These are phyloP conservation scores for Endocalyx cinctus DNA, from an alignment of 2,329 filamentous ascomycete species.

Conservation along the genomic window DNA sequence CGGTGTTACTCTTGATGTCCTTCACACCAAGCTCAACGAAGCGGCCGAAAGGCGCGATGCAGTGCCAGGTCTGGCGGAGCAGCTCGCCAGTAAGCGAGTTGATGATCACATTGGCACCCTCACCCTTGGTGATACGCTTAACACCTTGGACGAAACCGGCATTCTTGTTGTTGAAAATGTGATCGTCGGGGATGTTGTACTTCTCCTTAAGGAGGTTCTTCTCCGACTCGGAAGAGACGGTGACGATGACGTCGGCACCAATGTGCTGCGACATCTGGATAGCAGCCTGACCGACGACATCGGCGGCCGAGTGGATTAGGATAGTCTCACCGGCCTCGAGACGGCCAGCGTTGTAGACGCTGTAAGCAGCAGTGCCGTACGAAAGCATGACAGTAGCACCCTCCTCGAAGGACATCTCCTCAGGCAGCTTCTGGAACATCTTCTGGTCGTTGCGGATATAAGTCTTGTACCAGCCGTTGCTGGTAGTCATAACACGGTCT, in stretches of 20 bases:
- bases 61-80: conserved; percentile 24
- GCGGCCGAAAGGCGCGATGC: conserved; percentile 22
- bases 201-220: conserved; percentile 21
- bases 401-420: conserved; percentile 22
- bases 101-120: conserved; percentile 20
- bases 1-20: conserved; percentile 24
- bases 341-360: conserved; percentile 21
- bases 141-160: conserved; percentile 22
- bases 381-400: conserved; percentile 22
- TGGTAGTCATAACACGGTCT: conserved; percentile 20
- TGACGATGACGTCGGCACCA: conserved; percentile 20
- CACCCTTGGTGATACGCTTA: conserved; percentile 20
- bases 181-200: conserved; percentile 18
- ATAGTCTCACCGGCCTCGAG: conserved; percentile 22
- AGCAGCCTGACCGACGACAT: conserved; percentile 20
- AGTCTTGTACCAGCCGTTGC: conserved; percentile 21
- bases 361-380: conserved; percentile 21
- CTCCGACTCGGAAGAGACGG: conserved; percentile 21
- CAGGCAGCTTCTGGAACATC: conserved; percentile 23
- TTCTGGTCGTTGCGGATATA: conserved; percentile 21
- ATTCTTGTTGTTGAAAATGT: conserved; percentile 24
- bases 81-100: conserved; percentile 22
- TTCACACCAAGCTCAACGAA: conserved; percentile 24
- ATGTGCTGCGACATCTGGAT: conserved; percentile 23
- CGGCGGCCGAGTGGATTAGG: conserved; percentile 22